Evolutionary conservation across 352 stramenopile species (phyloP).

Genomic region (Vaucheria bursata): DNA sequence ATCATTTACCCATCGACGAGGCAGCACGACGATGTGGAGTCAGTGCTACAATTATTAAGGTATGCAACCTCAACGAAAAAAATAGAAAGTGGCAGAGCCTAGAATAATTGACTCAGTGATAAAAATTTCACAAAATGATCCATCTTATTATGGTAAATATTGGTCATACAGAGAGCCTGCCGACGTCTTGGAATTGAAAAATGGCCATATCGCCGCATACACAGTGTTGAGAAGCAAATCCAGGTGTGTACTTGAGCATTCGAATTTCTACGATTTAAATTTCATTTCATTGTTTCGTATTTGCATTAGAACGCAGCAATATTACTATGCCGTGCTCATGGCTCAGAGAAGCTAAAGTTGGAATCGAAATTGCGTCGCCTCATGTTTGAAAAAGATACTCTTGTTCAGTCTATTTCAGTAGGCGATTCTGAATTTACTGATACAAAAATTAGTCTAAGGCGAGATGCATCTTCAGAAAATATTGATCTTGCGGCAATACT

Average conservation of each 20-base stretch:
- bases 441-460: too few species aligned
- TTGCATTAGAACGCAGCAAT: background rate
- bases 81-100: background rate
- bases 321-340: background rate
- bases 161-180: constrained; percentile 4
- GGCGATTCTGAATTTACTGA: background rate
- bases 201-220: background rate
- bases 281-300: background rate
- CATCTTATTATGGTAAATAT: background rate
- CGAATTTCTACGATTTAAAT: too few species aligned
- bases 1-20: constrained; percentile 3
- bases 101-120: background rate
- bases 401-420: background rate
- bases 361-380: background rate
- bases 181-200: background rate
- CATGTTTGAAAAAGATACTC: background rate
- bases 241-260: too few species aligned
- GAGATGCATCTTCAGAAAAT: too few species aligned
- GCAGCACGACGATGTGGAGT: background rate
- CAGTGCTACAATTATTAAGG: background rate
- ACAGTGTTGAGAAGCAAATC: constrained; percentile 3
- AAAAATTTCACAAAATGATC: background rate
- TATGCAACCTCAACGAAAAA: background rate
- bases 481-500: background rate
- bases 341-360: background rate